These are phyloP conservation scores for Acanthamoeba culbertsoni DNA, from an alignment of 208 protist genomes.

Conservation along the genomic window DNA sequence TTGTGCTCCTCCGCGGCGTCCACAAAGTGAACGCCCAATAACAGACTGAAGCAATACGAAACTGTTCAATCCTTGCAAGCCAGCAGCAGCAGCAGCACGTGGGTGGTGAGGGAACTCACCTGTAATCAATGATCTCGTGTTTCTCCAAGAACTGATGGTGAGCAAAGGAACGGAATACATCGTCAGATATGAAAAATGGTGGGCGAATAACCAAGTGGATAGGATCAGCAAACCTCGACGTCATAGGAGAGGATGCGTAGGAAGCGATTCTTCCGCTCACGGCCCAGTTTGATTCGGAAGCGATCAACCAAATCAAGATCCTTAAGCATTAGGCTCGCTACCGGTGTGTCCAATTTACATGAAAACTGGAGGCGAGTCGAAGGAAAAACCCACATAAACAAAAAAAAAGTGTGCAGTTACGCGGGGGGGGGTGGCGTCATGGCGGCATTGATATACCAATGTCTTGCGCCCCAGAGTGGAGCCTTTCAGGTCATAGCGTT, in stretches of 20 bases:
- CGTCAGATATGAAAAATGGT: no score
- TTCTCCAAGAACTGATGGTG: conserved; percentile 28
- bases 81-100: no score
- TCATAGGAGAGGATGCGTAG: neutral
- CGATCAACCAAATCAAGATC: conserved; percentile 8
- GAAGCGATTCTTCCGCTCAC: neutral
- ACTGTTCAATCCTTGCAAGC: no score
- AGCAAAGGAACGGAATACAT: no score
- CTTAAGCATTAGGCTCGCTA: neutral
- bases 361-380: no score
- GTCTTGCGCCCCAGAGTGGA: conserved; percentile 17
- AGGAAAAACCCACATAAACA: no score
- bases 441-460: neutral
- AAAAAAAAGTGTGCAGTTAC: neutral
- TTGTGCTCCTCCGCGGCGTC: neutral
- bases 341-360: neutral
- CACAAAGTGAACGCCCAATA: conserved; percentile 43
- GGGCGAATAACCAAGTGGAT: neutral
- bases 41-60: no score
- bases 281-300: neutral
- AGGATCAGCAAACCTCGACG: neutral
- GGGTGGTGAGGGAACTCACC: no score
- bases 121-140: conserved; percentile 26
- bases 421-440: neutral
- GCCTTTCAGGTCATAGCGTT: conserved; percentile 32